Conservation (phyloP, 1,139 yeast genomes). For the Lodderomyces parapsilosis region DNA sequence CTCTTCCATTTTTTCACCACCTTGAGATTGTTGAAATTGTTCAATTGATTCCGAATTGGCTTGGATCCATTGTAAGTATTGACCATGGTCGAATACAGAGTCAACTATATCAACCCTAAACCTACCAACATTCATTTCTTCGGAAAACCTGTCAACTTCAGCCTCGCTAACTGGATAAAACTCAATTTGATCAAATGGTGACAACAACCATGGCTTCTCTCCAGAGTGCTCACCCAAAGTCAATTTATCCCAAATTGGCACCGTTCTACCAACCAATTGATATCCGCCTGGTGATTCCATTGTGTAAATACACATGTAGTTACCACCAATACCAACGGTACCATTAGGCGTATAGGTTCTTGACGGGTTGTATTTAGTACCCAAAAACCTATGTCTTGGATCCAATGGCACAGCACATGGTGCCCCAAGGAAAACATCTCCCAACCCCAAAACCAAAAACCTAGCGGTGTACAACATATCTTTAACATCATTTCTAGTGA, state of each 20-base stretch:
- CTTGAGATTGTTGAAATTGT: constrained; percentile 64
- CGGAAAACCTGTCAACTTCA: constrained; percentile 70
- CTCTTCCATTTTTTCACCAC: constrained; percentile 80
- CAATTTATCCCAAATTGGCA: constrained; percentile 96
- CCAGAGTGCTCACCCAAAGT: constrained; percentile 65
- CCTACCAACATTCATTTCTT: constrained; percentile 77
- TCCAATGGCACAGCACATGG: constrained; percentile 98
- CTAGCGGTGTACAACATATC: constrained; percentile 86
- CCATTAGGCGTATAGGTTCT: constrained; percentile 96
- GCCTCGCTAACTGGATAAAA: constrained; percentile 88
- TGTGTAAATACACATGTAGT: constrained; percentile 97
- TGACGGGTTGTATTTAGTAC: constrained; percentile 94
- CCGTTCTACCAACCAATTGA: constrained; percentile 92
- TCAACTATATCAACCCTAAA: constrained; percentile 75
- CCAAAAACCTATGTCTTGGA: constrained; percentile 90
- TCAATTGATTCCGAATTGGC: constrained; percentile 71
- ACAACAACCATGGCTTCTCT: constrained; percentile 79
- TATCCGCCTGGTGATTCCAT: constrained; percentile 99
- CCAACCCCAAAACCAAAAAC: constrained; percentile 89
- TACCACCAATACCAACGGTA: constrained; percentile 96
- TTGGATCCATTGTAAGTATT: constrained; percentile 76
- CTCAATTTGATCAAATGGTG: constrained; percentile 92
- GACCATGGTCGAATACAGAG: constrained; percentile 76
- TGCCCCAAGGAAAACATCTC: constrained; percentile 96
- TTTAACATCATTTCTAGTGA: constrained; percentile 71